These are phyloP conservation scores for Oryza australiensis DNA, from an alignment of 176 grass and related monocot genomes.

Conservation along the genomic window DNA sequence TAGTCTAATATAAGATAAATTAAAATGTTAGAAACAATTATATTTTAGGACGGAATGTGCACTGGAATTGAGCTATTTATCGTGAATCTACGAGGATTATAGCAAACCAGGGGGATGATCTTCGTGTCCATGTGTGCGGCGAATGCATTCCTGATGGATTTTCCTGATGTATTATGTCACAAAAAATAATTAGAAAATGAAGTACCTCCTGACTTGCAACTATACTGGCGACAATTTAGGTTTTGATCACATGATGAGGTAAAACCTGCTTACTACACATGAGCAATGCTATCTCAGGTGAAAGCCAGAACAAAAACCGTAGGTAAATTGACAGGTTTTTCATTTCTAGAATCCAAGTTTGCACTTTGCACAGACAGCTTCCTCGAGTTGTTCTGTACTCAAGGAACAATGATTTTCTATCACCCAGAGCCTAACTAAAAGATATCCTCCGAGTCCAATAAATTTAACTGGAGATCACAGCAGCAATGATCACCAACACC, in stretches of 20 bases:
- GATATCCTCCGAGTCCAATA: background rate
- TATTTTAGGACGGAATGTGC: too few relatives aligned
- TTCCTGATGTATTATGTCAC: too few relatives aligned
- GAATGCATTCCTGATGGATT: too few relatives aligned
- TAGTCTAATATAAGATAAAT: too few relatives aligned
- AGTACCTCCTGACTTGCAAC: too few relatives aligned
- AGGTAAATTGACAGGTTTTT: background rate
- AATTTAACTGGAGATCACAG: slow-evolving; percentile 38
- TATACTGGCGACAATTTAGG: too few relatives aligned
- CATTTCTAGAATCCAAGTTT: background rate
- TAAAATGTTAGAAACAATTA: too few relatives aligned
- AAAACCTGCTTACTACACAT: background rate
- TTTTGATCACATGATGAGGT: background rate
- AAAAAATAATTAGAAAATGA: too few relatives aligned
- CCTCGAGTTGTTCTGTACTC: background rate
- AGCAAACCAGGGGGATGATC: too few relatives aligned
- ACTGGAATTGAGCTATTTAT: too few relatives aligned
- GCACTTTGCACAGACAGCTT: slow-evolving; percentile 16
- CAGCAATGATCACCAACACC: background rate
- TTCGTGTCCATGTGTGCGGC: too few relatives aligned
- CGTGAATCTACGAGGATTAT: too few relatives aligned
- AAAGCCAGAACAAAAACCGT: background rate
- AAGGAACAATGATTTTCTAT: background rate
- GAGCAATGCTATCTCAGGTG: background rate
- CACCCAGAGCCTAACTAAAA: slow-evolving; percentile 23